Percentiles rank a stretch among this genome's conserved stretches.
These are phyloP conservation scores for Trypanosoma scelopori DNA, from an alignment of 208 protist species.

Conservation along the genomic window DNA sequence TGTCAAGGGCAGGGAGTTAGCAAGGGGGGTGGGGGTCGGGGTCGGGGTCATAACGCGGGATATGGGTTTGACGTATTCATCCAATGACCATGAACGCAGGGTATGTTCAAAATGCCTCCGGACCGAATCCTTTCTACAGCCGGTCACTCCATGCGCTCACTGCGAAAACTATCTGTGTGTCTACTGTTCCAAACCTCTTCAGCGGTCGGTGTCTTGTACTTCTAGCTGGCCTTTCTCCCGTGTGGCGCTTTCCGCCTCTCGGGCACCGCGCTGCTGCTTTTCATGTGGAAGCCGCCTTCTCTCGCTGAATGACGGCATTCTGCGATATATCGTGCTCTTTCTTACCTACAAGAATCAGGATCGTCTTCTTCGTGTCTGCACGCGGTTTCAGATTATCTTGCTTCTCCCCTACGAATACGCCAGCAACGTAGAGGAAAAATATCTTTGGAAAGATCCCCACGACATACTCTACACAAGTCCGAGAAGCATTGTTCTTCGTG, in stretches of 20 bases:
- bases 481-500: slow-evolving; percentile 28
- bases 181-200: slow-evolving; percentile 18
- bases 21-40: too few species aligned
- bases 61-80: slow-evolving; percentile 13
- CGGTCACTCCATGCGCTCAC: slow-evolving; percentile 12
- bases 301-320: slow-evolving; percentile 17
- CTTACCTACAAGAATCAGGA: slow-evolving; percentile 36
- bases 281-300: slow-evolving; percentile 27
- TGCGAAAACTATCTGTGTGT: slow-evolving; percentile 16
- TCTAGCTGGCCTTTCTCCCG: neutral
- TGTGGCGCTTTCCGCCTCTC: neutral
- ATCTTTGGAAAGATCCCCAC: slow-evolving; percentile 27
- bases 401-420: slow-evolving; percentile 26
- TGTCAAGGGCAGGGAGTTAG: too few species aligned
- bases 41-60: neutral
- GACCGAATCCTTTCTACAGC: slow-evolving; percentile 3
- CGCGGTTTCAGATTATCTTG: slow-evolving; percentile 20
- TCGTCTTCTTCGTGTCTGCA: slow-evolving; percentile 21
- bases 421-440: slow-evolving; percentile 21
- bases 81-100: slow-evolving; percentile 2
- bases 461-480: slow-evolving; percentile 27
- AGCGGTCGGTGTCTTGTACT: neutral
- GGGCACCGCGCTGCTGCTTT: slow-evolving; percentile 22
- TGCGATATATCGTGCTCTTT: slow-evolving; percentile 31
- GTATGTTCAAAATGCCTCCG: slow-evolving; percentile 21